Evolutionary conservation across 2,329 filamentous ascomycete species (phyloP).

Genomic region (Hymenoscyphus repandus): DNA sequence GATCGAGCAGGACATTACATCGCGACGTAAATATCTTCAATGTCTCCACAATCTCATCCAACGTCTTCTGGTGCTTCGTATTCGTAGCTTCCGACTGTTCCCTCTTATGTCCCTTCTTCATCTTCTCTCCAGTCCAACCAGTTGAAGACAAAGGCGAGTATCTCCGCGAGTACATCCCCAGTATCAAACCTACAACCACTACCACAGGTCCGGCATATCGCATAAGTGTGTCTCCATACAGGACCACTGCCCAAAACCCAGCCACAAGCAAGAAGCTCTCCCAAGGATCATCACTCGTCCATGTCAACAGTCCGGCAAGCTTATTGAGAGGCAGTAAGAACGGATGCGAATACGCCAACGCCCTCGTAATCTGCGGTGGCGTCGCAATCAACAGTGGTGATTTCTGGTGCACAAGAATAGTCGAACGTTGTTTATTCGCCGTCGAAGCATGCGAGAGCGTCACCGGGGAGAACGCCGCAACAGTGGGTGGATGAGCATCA

Average conservation of each 20-base stretch:
- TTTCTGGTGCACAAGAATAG: constrained; percentile 94
- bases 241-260: constrained; percentile 76
- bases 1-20: constrained; percentile 88
- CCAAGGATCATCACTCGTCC: constrained; percentile 92
- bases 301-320: constrained; percentile 78
- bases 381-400: constrained; percentile 89
- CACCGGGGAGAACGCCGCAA: constrained; percentile 84
- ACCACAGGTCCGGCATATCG: constrained; percentile 78
- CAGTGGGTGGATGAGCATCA: constrained; percentile 60
- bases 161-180: constrained; percentile 86
- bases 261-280: constrained; percentile 89
- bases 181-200: constrained; percentile 71
- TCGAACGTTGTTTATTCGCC: constrained; percentile 73
- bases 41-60: constrained; percentile 96
- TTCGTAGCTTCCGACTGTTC: constrained; percentile 50
- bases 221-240: constrained; percentile 83
- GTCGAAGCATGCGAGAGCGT: constrained; percentile 61
- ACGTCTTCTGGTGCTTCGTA: constrained; percentile 80
- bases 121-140: constrained; percentile 59
- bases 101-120: constrained; percentile 48
- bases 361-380: constrained; percentile 88
- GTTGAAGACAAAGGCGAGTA: constrained; percentile 89
- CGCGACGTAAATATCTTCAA: constrained; percentile 84
- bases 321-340: constrained; percentile 88
- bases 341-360: constrained; percentile 91